Conservation (phyloP, 805 yeast species). For the Tanozyma kutaoensis region DNA sequence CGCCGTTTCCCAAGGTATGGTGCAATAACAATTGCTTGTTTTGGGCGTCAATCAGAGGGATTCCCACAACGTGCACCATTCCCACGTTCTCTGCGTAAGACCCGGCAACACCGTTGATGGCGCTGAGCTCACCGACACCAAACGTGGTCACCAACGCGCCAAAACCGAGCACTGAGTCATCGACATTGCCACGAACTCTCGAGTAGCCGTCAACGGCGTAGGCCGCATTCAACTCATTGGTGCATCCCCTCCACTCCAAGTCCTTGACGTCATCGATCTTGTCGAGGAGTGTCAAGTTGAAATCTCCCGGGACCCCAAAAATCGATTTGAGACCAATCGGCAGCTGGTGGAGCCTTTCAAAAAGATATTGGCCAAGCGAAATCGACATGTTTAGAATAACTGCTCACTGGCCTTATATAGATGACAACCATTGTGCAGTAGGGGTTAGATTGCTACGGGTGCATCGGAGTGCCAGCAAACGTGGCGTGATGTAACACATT, state of each 20-base stretch:
- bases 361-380: slow-evolving; percentile 1
- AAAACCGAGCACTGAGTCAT: neutral
- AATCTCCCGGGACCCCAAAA: slow-evolving; percentile 11
- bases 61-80: no score
- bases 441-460: no score
- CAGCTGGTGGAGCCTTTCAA: slow-evolving; percentile 1
- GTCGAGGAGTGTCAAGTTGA: slow-evolving; percentile 60
- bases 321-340: slow-evolving; percentile 1
- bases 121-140: neutral
- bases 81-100: no score
- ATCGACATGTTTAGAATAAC: no score
- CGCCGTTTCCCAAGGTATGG: no score
- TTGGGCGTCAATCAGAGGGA: no score
- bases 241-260: slow-evolving; percentile 23
- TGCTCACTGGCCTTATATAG: neutral
- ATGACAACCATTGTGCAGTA: neutral
- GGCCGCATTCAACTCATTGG: slow-evolving; percentile 18
- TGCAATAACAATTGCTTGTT: no score
- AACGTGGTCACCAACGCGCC: neutral
- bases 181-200: slow-evolving; percentile 7
- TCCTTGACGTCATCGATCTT: slow-evolving; percentile 64
- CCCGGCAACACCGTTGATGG: no score
- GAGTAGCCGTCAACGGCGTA: slow-evolving; percentile 15
- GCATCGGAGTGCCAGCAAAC: no score
- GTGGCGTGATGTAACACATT: no score